Evolutionary conservation across 1,139 yeast genomes (phyloP).

Genomic region (Hansenula anomala): DNA sequence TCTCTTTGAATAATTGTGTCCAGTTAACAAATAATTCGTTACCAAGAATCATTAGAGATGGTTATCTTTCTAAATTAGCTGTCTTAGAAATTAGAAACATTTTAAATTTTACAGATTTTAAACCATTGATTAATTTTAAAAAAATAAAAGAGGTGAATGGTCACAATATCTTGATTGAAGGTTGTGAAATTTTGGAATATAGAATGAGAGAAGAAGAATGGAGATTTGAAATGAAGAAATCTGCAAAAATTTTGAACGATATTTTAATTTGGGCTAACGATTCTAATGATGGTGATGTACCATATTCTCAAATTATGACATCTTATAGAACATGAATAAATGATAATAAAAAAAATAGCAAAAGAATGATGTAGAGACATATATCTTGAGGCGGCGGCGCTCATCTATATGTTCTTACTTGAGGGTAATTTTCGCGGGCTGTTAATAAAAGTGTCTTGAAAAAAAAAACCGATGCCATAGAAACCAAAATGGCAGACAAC

Average conservation of each 20-base stretch:
- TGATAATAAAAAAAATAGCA: background rate
- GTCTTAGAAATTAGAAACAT: constrained; percentile 78
- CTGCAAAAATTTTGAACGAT: constrained; percentile 49
- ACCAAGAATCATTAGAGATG: constrained; percentile 52
- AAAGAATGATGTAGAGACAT: no score
- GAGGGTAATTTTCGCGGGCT: background rate
- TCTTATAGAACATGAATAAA: background rate
- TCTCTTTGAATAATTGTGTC: constrained; percentile 76
- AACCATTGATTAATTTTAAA: constrained; percentile 64
- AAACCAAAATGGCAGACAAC: no score
- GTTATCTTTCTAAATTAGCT: constrained; percentile 53
- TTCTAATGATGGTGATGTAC: constrained; percentile 35
- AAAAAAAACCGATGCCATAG: no score
- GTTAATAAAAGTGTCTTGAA: no score
- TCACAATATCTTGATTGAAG: constrained; percentile 58
- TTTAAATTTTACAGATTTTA: constrained; percentile 50
- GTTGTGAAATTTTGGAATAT: constrained; percentile 64
- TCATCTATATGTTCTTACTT: no score
- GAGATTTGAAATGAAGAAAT: constrained; percentile 50
- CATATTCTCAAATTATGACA: background rate
- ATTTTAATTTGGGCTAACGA: constrained; percentile 55
- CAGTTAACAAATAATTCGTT: constrained; percentile 61
- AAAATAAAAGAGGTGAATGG: constrained; percentile 51
- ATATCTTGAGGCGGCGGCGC: no score
- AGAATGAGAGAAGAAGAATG: constrained; percentile 60